A percentile compares a stretch with the other conserved stretches of the same genome.
Evolutionary conservation across 345 rosid species (phyloP).

Genomic region (Adansonia digitata): DNA sequence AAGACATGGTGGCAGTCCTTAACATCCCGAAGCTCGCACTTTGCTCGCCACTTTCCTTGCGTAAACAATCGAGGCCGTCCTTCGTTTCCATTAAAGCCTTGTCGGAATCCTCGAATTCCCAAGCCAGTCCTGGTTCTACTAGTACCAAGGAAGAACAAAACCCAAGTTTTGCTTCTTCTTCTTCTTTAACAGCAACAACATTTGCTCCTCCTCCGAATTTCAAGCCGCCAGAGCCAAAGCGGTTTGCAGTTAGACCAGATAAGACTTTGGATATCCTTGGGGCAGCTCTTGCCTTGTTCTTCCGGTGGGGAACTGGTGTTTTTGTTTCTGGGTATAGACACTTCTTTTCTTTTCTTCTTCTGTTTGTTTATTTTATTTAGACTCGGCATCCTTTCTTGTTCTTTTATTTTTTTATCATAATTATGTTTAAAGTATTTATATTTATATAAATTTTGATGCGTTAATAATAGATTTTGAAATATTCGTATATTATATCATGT

Average conservation of each 20-base stretch:
- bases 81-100: conserved; percentile 41
- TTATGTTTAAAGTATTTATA: too few relatives aligned
- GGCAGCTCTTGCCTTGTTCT: conserved; percentile 61
- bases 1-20: conserved; percentile 54
- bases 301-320: conserved; percentile 75
- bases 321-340: conserved; percentile 62
- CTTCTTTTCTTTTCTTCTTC: background rate
- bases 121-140: conserved; percentile 26
- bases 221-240: conserved; percentile 73
- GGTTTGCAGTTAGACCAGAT: conserved; percentile 52
- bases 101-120: conserved; percentile 33
- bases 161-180: conserved; percentile 9
- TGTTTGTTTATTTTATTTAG: background rate
- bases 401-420: background rate
- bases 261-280: conserved; percentile 55
- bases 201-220: conserved; percentile 56
- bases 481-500: too few relatives aligned
- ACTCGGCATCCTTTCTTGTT: background rate
- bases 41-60: conserved; percentile 25
- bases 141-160: conserved; percentile 27
- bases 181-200: background rate
- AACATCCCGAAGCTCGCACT: conserved; percentile 39
- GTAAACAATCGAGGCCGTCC: conserved; percentile 21
- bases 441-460: too few relatives aligned
- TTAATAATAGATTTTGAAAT: too few relatives aligned